These are phyloP conservation scores for Kodamaea fungicola DNA, from an alignment of 1,139 yeast species.

Conservation along the genomic window DNA sequence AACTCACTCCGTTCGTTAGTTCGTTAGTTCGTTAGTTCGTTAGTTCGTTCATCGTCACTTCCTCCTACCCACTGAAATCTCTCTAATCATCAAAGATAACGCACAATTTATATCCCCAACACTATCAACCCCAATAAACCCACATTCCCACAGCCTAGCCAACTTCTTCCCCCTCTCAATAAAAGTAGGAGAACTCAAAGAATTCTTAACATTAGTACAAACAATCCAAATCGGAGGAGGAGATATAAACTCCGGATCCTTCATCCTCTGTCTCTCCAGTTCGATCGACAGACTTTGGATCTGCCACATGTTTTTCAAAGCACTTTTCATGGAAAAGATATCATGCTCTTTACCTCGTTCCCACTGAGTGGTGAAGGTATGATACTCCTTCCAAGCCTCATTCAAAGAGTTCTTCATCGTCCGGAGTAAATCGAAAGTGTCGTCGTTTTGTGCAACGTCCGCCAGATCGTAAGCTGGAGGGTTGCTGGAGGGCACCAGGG, in stretches of 20 bases:
- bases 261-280: constrained; percentile 13
- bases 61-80: constrained; percentile 45
- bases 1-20: too few species aligned
- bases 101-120: constrained; percentile 53
- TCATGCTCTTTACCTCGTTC: constrained; percentile 64
- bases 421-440: constrained; percentile 45
- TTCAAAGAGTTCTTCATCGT: constrained; percentile 52
- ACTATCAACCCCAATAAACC: constrained; percentile 57
- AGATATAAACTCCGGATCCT: constrained; percentile 33
- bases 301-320: constrained; percentile 58
- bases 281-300: constrained; percentile 23
- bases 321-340: constrained; percentile 54
- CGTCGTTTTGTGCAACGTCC: constrained; percentile 9
- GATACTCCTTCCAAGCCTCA: constrained; percentile 73
- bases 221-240: constrained; percentile 69
- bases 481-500: constrained; percentile 56
- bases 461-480: constrained; percentile 46
- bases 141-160: constrained; percentile 60
- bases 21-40: too few species aligned
- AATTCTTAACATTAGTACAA: constrained; percentile 58
- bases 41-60: too few species aligned
- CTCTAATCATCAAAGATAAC: constrained; percentile 55
- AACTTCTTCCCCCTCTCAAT: constrained; percentile 53
- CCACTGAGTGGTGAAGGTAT: constrained; percentile 53
- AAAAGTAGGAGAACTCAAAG: constrained; percentile 54